phyloP scores from a whole-genome alignment of 192 early-diverging fungal species.

The Coemansia sp. region DNA sequence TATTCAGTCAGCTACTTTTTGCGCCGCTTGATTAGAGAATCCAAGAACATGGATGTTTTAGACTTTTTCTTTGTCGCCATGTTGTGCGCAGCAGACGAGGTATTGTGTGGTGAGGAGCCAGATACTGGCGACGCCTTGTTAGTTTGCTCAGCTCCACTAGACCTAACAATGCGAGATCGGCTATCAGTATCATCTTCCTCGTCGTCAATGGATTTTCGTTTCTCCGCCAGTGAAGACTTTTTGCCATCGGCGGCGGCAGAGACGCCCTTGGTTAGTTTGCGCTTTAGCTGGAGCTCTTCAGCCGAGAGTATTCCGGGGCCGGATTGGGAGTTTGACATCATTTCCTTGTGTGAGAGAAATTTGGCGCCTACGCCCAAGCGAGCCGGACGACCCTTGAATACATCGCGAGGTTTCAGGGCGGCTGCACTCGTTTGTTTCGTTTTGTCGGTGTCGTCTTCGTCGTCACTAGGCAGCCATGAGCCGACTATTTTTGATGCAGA shows the following conservation, averaged over 20 bases:
- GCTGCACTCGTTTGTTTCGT: not conserved
- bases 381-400: constrained; percentile 46
- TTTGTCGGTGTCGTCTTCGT: constrained; percentile 2
- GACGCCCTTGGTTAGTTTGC: constrained; percentile 22
- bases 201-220: not conserved
- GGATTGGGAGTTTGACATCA: constrained; percentile 12
- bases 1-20: not conserved
- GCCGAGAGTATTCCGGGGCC: constrained; percentile 13
- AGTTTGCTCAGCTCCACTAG: not conserved
- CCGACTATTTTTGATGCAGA: constrained; percentile 36
- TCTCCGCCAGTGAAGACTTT: not conserved
- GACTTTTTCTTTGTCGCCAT: constrained; percentile 22
- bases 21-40: constrained; percentile 31
- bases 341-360: constrained; percentile 44
- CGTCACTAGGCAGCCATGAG: constrained; percentile 27
- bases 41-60: constrained; percentile 23
- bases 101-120: not conserved
- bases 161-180: constrained; percentile 5
- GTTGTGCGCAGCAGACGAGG: not conserved
- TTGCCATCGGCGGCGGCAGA: not conserved
- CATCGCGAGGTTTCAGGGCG: constrained; percentile 24
- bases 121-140: not conserved
- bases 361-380: constrained; percentile 48
- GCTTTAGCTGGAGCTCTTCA: constrained; percentile 35
- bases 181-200: constrained; percentile 20